Evolutionary conservation across 176 grass and related monocot genomes (phyloP), one percentile per base, ranked within the genome.

Genomic region (Paspalum vaginatum): DNA sequence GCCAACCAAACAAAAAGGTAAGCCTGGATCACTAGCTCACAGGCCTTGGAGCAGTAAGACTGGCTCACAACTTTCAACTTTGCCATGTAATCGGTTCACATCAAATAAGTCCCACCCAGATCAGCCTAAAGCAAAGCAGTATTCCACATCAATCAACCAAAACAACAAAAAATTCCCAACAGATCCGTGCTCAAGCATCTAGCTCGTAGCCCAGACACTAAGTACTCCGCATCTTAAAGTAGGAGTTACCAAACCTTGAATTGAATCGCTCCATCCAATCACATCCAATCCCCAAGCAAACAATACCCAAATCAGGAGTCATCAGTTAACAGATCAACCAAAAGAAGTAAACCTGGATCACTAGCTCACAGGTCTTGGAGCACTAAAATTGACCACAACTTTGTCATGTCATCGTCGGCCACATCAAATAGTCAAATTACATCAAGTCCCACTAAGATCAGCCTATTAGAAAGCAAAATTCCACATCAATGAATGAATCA

Each of bases 381-480:
- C 20, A 15, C 42, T 16, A n/a, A 77, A 69, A 32, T 59, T 43
- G 44, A 27, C 18, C 43, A 32, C 4, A 49, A 74, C 45, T 2
- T 66, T 59, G 49, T 0, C 67, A 25, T 61, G 22, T 6, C 59
- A 74, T 66, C 27, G 32, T 66, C 27, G 32, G 14, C 21, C 52
- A 68, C 50, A 12, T 65, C 22, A 66, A 58, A 58, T 74, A 57
- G 15, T 45, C 37, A 46, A 62, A 68, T 43, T 6, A 61, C 32
- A 41, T 32, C 66, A 42, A 64, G 49, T 27, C 61, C 4, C 48
- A 32, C 44, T 22, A 22, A 77, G 64, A 72, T 71, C 53, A 77
- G 46, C 13, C 41, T 65, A 17, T n/a, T n/a, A 2, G 26, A 20
- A 80, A 85, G 40, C 20, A 58, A 63, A 77, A 78, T 72, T 41